Base-by-base conservation (phyloP, 176 grass and related monocot species). In the Metroxylon sagu region DNA sequence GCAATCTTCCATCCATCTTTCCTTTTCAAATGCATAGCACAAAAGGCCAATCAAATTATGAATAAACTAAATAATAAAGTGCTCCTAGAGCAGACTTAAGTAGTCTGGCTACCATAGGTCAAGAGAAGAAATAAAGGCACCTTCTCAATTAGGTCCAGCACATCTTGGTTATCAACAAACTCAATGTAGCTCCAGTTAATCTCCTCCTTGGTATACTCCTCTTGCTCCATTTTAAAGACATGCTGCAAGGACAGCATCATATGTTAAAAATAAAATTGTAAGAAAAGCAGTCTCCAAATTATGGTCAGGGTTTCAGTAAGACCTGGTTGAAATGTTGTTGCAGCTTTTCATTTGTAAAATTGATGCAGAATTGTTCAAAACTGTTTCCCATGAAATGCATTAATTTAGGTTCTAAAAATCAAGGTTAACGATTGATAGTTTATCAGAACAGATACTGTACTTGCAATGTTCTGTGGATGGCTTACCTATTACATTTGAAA, bases 271-370 rank as follows among this genome's bases (percentile, higher is more conserved):
- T 19, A 4, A 54, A 29, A 43, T 16, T 60, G 26, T 57, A 28
- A 49, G 51, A 6, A 64, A 31, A 64, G 16, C 19, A 63, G 29
- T 50, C 18, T 79, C 19, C 18, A 56, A 78, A 65, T 43, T 23
- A 43, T 43, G 5, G 12, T 29, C 4, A 60, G 25, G 23, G 72
- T 57, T 35, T 70, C 17, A 43, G 35, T 4, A 65, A 19, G 54
- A 89, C 90, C 90, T 95, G 90, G 53, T 95, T 95, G 83, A 95
- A 95, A 71, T 95, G 90, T 54, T 95, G 90, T 67, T 95, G 90
- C 53, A 95, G 83, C 66, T 95, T 95, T 84, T 95, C 90, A 68
- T 95, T 95, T 23, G 90, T 95, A 60, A 89, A 89, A 81, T 95
- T 95, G 75, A 95, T 95, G 75, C 90, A 95, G 18, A 95, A 68